These are phyloP conservation scores for carrot (Daucus carota) DNA, from an alignment of 129 eudicot genomes.

Conservation along the genomic window DH1_v3.0 NC_030381.2:55361501-55362000, in stretches of 20 bases:
- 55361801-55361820: slow-evolving; percentile 68
- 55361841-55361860: not conserved
- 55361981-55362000: not conserved
- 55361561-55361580: too few species aligned
- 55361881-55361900: not conserved
- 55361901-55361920: not conserved
- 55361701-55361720: slow-evolving; percentile 1
- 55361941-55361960: not conserved
- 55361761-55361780: slow-evolving; percentile 92
- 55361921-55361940: not conserved
- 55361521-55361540: too few species aligned
- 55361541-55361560: too few species aligned
- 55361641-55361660: not conserved
- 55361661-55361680: not conserved
- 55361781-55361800: slow-evolving; percentile 93
- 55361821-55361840: not conserved
- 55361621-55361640: not conserved
- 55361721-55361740: slow-evolving; percentile 92
- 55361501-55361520: too few species aligned
- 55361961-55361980: not conserved
- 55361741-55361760: slow-evolving; percentile 83
- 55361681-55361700: not conserved
- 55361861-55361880: not conserved
- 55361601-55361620: too few species aligned
- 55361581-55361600: too few species aligned